These are phyloP conservation scores for Themeda triandra DNA, from an alignment of 176 grass and related monocot species.

Conservation along the genomic window DNA sequence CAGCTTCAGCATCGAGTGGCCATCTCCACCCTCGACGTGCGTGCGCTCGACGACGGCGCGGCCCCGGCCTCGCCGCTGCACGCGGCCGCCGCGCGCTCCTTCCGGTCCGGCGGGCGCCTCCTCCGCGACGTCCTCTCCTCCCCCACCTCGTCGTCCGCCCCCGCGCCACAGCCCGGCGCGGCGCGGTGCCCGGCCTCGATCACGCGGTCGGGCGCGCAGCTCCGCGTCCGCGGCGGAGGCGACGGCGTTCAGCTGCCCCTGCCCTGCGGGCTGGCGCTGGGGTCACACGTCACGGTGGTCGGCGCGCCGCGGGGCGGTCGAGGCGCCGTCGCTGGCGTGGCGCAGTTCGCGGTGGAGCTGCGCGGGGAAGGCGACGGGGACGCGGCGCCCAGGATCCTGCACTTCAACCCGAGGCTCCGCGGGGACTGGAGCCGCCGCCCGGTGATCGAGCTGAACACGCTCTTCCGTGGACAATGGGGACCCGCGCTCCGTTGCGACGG, in stretches of 20 bases:
- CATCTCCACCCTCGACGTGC: conserved; percentile 11
- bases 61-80: conserved; percentile 10
- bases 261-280: conserved; percentile 72
- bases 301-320: conserved; percentile 42
- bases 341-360: conserved; percentile 79
- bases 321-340: conserved; percentile 23
- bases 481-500: conserved; percentile 77
- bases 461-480: conserved; percentile 88
- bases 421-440: conserved; percentile 79
- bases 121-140: conserved; percentile 29
- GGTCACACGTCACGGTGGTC: conserved; percentile 83
- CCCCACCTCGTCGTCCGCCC: not conserved
- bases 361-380: conserved; percentile 57
- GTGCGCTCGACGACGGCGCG: conserved; percentile 8
- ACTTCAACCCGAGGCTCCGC: conserved; percentile 76
- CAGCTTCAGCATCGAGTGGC: not conserved
- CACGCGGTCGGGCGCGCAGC: not conserved
- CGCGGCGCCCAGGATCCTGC: conserved; percentile 61
- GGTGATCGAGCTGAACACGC: conserved; percentile 85
- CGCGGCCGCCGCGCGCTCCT: conserved; percentile 17
- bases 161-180: not conserved
- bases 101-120: conserved; percentile 14
- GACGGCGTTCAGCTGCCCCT: conserved; percentile 26
- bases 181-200: conserved; percentile 54
- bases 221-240: not conserved